Percentiles rank a stretch among this genome's conserved stretches.
These are phyloP conservation scores for Aphanomyces invadans DNA, from an alignment of 352 stramenopile species.

Conservation along the genomic window DNA sequence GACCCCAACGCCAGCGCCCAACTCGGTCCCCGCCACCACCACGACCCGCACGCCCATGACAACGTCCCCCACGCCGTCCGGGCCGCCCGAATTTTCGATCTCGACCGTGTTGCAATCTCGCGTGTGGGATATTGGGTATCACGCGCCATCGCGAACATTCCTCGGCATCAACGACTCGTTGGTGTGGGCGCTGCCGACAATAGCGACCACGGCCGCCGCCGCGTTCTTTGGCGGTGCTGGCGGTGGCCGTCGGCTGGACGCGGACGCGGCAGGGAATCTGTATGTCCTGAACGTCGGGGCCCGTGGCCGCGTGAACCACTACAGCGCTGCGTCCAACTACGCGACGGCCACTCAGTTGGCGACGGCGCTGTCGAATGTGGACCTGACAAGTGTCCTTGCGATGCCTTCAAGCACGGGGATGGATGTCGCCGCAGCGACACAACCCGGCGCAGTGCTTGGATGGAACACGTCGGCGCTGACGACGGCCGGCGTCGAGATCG, in stretches of 20 bases:
- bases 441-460: not conserved
- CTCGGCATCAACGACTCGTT: slow-evolving; percentile 3
- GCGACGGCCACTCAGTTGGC: not conserved
- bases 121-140: slow-evolving; percentile 1
- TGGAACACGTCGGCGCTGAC: not conserved
- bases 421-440: not conserved
- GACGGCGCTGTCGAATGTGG: not conserved
- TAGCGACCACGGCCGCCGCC: not conserved
- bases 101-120: slow-evolving; percentile 4
- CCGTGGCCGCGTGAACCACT: not conserved
- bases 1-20: not conserved
- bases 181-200: not conserved
- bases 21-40: not conserved
- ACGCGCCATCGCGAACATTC: not conserved
- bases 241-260: not conserved
- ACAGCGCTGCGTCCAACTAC: not conserved
- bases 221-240: not conserved
- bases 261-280: slow-evolving; percentile 7
- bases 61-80: not conserved
- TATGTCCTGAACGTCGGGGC: not conserved
- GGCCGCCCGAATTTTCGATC: not conserved
- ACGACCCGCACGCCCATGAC: not conserved
- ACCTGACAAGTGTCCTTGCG: not conserved
- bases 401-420: not conserved
- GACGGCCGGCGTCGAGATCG: not conserved